phyloP scores from a whole-genome alignment of 148 eudicot species.

The Rhododendron mucronatum region DNA sequence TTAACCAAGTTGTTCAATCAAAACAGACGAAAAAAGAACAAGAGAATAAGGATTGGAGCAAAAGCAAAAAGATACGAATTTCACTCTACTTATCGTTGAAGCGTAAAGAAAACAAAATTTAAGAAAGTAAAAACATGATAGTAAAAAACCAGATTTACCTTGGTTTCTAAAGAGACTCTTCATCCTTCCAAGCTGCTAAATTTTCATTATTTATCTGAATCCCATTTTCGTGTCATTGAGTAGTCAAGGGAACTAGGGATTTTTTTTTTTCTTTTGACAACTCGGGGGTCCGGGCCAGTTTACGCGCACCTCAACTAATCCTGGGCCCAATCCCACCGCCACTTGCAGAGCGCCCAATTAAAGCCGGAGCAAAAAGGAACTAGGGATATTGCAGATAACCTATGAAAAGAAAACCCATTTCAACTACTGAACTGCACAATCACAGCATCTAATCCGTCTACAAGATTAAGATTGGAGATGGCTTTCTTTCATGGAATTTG shows the following conservation, averaged over 20 bases:
- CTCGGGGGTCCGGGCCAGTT: no score
- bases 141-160: background rate
- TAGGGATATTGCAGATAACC: background rate
- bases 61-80: background rate
- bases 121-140: background rate
- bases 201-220: background rate
- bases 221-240: background rate
- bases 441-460: background rate
- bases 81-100: background rate
- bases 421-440: background rate
- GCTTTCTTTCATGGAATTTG: background rate
- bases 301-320: no score
- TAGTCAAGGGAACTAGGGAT: background rate
- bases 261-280: background rate
- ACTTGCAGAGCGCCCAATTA: no score
- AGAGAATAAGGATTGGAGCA: background rate
- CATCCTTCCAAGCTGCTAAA: slow-evolving; percentile 13
- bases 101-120: background rate
- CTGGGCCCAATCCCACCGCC: no score
- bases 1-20: background rate
- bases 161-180: slow-evolving; percentile 3
- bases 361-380: no score
- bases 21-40: background rate
- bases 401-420: background rate
- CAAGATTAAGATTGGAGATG: background rate